Evolutionary conservation across 306 rosid species (phyloP), one percentile per base, ranked within the genome.

Genomic region (Vigna reflexopilosa): DNA sequence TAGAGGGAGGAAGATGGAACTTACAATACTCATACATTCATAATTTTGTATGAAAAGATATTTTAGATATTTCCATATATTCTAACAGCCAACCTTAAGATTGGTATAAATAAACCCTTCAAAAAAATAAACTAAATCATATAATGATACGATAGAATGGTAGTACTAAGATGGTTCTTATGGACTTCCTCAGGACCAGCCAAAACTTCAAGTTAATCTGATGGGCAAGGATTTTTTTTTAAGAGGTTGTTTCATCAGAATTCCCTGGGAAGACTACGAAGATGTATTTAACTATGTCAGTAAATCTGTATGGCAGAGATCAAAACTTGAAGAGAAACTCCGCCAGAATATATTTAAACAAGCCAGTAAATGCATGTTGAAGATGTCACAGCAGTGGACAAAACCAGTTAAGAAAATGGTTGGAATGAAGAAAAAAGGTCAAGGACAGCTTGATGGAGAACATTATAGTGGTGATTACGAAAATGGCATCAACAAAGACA

Each of bases 61-160:
- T 20, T 66, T 67, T 67, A 17, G 36, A 67, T 42, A 67, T 12
- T 67, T 19, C 54, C 4, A 42, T 67, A 67, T 67, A 17, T 67
- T 67, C 72, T 42, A 42, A 20, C 2, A 19, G 17, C 3, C 19
- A 45, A n/a, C 17, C 20, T 40, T 40, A 65, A 19, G 51, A 16
- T 38, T 65, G 32, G 10, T 65, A 65, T 30, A 65, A 65, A 64
- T 34, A 65, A 38, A 66, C 10, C 52, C 52, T 42, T 11, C 11
- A 40, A 4, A 11, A 40, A 40, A 64, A 17, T 8, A 38, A 17
- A 36, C 49, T 17, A 64, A 64, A n/a, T 34, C 19, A 34, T 34
- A 34, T 9, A 38, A 16, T 63, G 68, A 1, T 44, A 62, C 44
- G 15, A 32, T 3, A 16, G 24, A 62, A 62, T 62, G 24, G 44